Base-by-base conservation (phyloP, 169 alveolate genomes). In the Eimeria praecox region DNA sequence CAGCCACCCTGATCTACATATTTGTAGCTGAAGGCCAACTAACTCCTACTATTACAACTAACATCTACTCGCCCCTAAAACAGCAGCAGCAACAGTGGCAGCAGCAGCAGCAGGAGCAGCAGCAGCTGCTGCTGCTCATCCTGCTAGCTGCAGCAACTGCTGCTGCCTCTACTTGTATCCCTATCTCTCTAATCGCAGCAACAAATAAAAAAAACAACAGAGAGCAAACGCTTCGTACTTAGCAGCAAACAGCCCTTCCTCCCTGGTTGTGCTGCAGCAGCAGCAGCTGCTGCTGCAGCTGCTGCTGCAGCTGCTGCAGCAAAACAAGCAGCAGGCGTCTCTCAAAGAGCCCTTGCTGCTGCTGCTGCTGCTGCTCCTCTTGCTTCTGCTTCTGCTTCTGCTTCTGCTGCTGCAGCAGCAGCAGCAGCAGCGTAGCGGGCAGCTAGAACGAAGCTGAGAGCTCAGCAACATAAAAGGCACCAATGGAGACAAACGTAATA, bases 361-460 rank as follows among this genome's bases (percentile, higher is more conserved):
- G 77, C 77, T 66, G 77, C 33, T 24, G 38, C 75, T 20, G 75
- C 10, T 64, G 75, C n/a, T 64, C 33, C 75, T 64, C 33, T 27
- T 64, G 75, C 75, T 64, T 5, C 75, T 71, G 86, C 66, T 90
- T 30, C 82, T 75, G 80, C 38, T 27, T 20, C 44, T 75, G 89
- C 82, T 91, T 75, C 90, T 75, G 75, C 30, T 54, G 82, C 78
- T 38, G 24, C 83, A 91, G 49, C 40, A 59, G 62, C 46, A 22
- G 40, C 69, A 22, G 90, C 30, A 44, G 90, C 59, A 1, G 82
- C 95, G 49, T 54, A 91, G 30, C 54, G 77, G 54, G 14, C 44
- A 35, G 75, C 95, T n/a, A 38, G 77, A 71, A 4, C 95, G 95
- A 16, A 78, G 71, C 46, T 91, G 95, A n/a, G 95, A 18, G 27